Conservation (phyloP, 768 basidiomycete species). For the Sporobolomyces roseus region DNA sequence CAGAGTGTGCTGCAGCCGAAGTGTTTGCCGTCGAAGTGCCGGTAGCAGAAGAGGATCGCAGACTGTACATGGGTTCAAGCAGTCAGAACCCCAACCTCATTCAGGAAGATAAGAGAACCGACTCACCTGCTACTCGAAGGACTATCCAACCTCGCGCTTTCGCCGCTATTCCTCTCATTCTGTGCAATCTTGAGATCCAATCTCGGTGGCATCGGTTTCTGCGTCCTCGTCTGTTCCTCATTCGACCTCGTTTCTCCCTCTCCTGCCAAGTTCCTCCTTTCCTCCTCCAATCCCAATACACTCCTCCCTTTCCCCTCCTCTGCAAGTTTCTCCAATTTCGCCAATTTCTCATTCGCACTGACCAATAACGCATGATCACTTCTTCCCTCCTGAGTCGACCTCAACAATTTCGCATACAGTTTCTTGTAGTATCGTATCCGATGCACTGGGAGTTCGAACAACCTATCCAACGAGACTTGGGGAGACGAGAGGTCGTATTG, state of each 20-base stretch:
- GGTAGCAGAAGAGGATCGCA: constrained; percentile 34
- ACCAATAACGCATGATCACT: constrained; percentile 79
- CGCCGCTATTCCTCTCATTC: constrained; percentile 6
- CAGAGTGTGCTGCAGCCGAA: constrained; percentile 51
- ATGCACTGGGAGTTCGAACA: constrained; percentile 79
- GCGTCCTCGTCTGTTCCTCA: neutral
- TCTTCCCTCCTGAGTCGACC: constrained; percentile 76
- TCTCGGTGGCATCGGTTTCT: constrained; percentile 13
- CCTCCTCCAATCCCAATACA: neutral
- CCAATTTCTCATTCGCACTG: constrained; percentile 74
- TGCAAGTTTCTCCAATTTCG: constrained; percentile 60
- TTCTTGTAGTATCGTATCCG: constrained; percentile 89
- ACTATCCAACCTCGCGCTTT: neutral
- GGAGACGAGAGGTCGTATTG: constrained; percentile 49
- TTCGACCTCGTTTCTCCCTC: neutral
- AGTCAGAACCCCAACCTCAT: too few relatives aligned
- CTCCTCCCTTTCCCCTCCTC: constrained; percentile 24
- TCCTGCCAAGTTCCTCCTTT: neutral
- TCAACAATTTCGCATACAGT: constrained; percentile 76
- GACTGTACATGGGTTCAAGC: constrained; percentile 1
- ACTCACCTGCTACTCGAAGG: constrained; percentile 30
- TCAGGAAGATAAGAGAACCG: neutral
- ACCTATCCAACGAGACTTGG: constrained; percentile 74
- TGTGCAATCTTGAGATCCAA: constrained; percentile 7
- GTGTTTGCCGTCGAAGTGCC: constrained; percentile 33